Evolutionary conservation across 768 basidiomycete species (phyloP), one percentile per base, ranked within the genome.

Genomic region (Leccinum broughii): DNA sequence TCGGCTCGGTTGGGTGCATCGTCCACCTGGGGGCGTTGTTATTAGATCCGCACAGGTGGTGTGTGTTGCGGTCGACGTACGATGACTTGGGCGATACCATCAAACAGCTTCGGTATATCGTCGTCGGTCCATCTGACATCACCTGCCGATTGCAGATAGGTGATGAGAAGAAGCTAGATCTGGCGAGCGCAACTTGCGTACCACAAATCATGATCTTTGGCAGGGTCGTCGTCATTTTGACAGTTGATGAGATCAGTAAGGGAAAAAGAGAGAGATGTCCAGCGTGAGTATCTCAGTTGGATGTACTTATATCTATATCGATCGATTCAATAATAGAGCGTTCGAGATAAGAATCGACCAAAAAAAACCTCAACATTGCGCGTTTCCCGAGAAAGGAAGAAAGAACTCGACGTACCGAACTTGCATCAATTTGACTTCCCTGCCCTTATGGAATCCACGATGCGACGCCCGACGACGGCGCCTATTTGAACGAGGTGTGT

Each of bases 121-220:
- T 90, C 81, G 57, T 89, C 82, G 0, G 90, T 89, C 91, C 90
- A 93, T 37, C 86, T 83, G 58, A 91, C 84, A 57, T 79, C 77
- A 56, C 84, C 90, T 90, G 22, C 37, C 0, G 14, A 56, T 30
- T 26, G 7, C 30, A 1, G 11, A 20, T 48, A 8, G 30, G 30
- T 30, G 32, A 1, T 34, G 32, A 11, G 32, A 34, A 22, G 22
- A 24, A 20, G 48, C 11, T 34, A 49, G 48, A 49, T 24, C n/a
- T 6, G 9, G 32, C 8, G 32, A 24, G 14, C 48, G 4, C 39
- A 20, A 44, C 1, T n/a, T 44, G n/a, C 59, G 9, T 63, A 74
- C 75, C 75, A 48, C 69, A 71, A 35, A 75, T 67, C 62, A 75
- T 62, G 17, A 76, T 64, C 37, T 68, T 68, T 55, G 69, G 69